Evolutionary conservation across 106 monocot genomes (phyloP).

Genomic region (Phalaenopsis aphrodite): DNA sequence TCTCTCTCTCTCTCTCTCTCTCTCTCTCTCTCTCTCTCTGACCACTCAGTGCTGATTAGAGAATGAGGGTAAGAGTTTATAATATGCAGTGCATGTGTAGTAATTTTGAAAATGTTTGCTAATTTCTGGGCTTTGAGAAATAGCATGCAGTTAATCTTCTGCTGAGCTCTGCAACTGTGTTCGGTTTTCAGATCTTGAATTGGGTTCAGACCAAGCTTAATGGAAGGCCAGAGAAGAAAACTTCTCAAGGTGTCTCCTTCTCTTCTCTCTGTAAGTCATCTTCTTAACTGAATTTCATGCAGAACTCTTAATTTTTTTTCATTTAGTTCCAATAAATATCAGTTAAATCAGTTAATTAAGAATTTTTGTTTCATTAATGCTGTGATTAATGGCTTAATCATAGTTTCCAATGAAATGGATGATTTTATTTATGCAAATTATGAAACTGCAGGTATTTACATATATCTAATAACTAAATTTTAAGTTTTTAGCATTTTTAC

Average conservation of each 20-base stretch:
- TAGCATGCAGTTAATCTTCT: neutral
- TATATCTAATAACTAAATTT: too few species aligned
- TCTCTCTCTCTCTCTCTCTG: neutral
- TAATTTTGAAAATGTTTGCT: neutral
- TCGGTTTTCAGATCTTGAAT: constrained; percentile 1
- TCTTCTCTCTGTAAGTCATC: neutral
- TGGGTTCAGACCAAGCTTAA: neutral
- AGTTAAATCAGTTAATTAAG: too few species aligned
- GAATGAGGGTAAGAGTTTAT: neutral
- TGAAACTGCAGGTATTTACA: too few species aligned
- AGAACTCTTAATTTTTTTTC: neutral
- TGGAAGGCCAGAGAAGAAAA: neutral
- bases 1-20: neutral
- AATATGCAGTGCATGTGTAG: neutral
- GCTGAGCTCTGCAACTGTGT: neutral
- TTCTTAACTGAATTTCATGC: neutral
- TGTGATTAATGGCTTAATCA: too few species aligned
- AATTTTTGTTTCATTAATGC: too few species aligned
- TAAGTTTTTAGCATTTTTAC: too few species aligned
- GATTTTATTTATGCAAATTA: too few species aligned
- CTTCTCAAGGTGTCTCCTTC: neutral
- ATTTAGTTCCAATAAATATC: neutral
- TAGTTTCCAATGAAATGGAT: too few species aligned
- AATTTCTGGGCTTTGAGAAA: neutral
- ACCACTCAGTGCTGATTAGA: neutral